Percentiles rank a stretch among this genome's conserved stretches.
Evolutionary conservation across 1,284 basidiomycete species (phyloP).

Genomic region (Puccinia sorghi): DNA sequence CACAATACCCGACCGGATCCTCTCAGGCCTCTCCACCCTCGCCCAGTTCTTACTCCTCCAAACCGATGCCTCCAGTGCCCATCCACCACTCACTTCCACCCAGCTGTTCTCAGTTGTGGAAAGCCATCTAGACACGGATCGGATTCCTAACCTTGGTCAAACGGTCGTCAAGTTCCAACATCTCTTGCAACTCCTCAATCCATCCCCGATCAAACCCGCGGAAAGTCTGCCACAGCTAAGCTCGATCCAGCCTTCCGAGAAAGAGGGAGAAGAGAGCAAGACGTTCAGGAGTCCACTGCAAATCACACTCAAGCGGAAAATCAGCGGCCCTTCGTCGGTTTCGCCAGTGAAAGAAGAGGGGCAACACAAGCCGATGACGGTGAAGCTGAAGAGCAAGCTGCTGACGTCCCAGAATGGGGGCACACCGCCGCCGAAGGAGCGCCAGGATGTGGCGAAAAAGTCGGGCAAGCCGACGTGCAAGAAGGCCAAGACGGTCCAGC

Average conservation of each 20-base stretch:
- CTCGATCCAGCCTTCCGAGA: too few relatives aligned
- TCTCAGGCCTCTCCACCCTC: conserved; percentile 20
- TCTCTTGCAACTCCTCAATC: neutral
- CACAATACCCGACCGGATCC: conserved; percentile 17
- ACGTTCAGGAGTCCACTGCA: conserved; percentile 14
- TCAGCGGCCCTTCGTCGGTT: neutral
- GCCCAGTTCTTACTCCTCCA: conserved; percentile 25
- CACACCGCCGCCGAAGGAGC: neutral
- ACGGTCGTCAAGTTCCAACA: conserved; percentile 5
- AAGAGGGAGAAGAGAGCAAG: neutral
- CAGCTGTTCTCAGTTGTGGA: neutral
- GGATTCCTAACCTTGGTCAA: conserved; percentile 16
- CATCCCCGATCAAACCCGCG: neutral
- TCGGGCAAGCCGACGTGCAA: neutral
- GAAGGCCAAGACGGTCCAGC: neutral
- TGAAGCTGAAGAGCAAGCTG: conserved; percentile 5
- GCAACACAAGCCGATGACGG: neutral
- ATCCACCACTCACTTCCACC: neutral
- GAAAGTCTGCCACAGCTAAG: too few relatives aligned
- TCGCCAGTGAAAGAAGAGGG: neutral
- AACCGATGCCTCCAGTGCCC: neutral
- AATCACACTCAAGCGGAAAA: conserved; percentile 15
- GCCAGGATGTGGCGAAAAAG: neutral
- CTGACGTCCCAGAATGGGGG: neutral
- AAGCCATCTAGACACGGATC: conserved; percentile 13